Base-by-base conservation (phyloP, 2,329 filamentous ascomycete genomes). In the Phialocephala sp. region DNA sequence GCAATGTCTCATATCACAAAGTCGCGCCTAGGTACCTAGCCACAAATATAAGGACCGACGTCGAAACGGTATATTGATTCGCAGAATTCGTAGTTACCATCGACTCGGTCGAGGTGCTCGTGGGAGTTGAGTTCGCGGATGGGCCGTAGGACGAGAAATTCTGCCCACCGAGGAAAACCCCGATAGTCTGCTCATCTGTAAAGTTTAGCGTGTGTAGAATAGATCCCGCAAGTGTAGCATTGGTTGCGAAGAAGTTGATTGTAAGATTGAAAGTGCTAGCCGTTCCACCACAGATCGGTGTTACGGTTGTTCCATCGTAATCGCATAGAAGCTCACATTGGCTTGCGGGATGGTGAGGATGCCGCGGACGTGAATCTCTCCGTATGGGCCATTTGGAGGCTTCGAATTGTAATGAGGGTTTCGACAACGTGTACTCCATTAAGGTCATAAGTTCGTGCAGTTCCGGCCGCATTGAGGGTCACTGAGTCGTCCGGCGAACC, bases 191-290 rank as follows among this genome's bases (percentile, higher is more conserved):
- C 27, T 65, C 71, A 71, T 73, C 69, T 1, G 62, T 61, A 11
- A 68, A 20, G 56, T 74, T 68, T 18, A 71, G 37, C 56, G 45
- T 45, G 56, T 72, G 70, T 15, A 75, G 65, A 8, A 72, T 55
- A 2, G 24, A 35, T 4, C 56, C 68, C 8, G 68, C 68, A 4
- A 67, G 36, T 8, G 62, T 54, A 8, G 65, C 66, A 66, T 74
- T 72, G 2, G 67, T 71, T 24, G 68, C 69, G 64, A 71, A 75
- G 64, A 72, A 73, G 41, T 68, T 62, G 35, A 68, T 69, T 2
- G 72, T 72, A 60, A 75, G 70, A 39, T 74, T 75, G 63, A 73
- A 70, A 8, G 65, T 68, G 32, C 63, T 72, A 1, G 71, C 71
- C 11, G 59, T 27, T 47, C 71, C 68, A 39, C 67, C 57, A 66